These are phyloP conservation scores for Fusarium tupiense DNA, from an alignment of 2,329 filamentous ascomycete genomes.

Conservation along the genomic window DNA sequence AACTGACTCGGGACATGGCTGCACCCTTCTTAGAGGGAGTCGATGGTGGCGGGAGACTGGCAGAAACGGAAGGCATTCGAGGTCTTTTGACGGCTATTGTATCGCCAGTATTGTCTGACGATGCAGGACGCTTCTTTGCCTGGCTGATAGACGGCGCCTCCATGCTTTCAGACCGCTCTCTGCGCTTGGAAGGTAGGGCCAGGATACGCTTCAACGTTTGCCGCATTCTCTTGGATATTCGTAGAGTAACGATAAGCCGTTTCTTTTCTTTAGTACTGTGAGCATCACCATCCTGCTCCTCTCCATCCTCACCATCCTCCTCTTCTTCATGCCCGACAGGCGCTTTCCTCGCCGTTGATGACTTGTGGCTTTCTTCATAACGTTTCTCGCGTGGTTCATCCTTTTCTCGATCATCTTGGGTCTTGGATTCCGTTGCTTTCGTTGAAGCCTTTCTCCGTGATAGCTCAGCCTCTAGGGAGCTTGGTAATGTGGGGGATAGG, in stretches of 20 bases:
- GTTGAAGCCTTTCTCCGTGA: constrained; percentile 45
- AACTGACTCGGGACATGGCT: constrained; percentile 64
- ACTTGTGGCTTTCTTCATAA: constrained; percentile 35
- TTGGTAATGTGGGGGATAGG: constrained; percentile 66
- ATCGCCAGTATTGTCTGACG: constrained; percentile 50
- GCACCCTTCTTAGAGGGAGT: constrained; percentile 63
- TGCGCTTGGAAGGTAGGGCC: constrained; percentile 52
- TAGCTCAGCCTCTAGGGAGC: constrained; percentile 57
- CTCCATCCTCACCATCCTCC: constrained; percentile 45
- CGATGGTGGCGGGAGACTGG: constrained; percentile 51
- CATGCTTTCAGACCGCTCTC: constrained; percentile 49
- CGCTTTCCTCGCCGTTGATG: constrained; percentile 41
- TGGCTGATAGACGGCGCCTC: constrained; percentile 49
- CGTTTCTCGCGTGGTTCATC: constrained; percentile 32
- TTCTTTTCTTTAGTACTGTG: constrained; percentile 37
- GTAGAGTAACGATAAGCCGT: constrained; percentile 56
- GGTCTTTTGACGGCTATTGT: constrained; percentile 54
- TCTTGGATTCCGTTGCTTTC: constrained; percentile 30
- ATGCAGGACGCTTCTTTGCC: constrained; percentile 62
- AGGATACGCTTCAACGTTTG: constrained; percentile 59
- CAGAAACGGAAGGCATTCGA: constrained; percentile 53
- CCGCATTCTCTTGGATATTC: constrained; percentile 58
- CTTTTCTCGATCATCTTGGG: constrained; percentile 32
- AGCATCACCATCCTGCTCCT: constrained; percentile 50
- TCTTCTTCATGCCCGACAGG: constrained; percentile 45